Evolutionary conservation across 176 grass and related monocot genomes (phyloP).

Genomic region (Eragrostis nindensis): DNA sequence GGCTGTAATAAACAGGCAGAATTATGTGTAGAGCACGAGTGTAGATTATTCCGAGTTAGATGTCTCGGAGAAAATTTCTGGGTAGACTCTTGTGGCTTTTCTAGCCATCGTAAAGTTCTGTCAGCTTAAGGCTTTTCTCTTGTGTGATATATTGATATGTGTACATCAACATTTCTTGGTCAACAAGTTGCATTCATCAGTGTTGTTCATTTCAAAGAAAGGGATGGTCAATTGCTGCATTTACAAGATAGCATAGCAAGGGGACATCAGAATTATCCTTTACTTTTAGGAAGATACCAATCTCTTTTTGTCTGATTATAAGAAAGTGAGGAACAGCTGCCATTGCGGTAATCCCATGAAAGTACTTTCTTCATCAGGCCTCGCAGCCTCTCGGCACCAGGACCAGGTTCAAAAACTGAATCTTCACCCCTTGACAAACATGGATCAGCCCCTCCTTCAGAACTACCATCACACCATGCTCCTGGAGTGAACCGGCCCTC

Average conservation of each 20-base stretch:
- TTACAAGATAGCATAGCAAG: conserved; percentile 34
- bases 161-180: conserved; percentile 31
- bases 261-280: conserved; percentile 24
- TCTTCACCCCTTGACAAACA: conserved; percentile 67
- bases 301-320: conserved; percentile 88
- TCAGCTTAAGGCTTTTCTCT: background rate
- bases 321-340: conserved; percentile 68
- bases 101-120: background rate
- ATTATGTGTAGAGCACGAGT: no score
- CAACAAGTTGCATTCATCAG: conserved; percentile 28
- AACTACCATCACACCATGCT: conserved; percentile 71
- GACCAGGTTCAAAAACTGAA: conserved; percentile 62
- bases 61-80: background rate
- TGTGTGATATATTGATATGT: background rate
- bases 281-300: conserved; percentile 59
- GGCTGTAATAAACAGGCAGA: no score
- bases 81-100: background rate
- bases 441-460: conserved; percentile 56
- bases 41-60: background rate
- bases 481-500: conserved; percentile 74
- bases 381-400: conserved; percentile 69
- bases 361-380: conserved; percentile 68
- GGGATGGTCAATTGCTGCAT: conserved; percentile 41
- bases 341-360: conserved; percentile 69
- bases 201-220: conserved; percentile 37